phyloP scores from a whole-genome alignment of 495 filamentous ascomycete genomes.

The Friedmanniomyces simplex region DNA sequence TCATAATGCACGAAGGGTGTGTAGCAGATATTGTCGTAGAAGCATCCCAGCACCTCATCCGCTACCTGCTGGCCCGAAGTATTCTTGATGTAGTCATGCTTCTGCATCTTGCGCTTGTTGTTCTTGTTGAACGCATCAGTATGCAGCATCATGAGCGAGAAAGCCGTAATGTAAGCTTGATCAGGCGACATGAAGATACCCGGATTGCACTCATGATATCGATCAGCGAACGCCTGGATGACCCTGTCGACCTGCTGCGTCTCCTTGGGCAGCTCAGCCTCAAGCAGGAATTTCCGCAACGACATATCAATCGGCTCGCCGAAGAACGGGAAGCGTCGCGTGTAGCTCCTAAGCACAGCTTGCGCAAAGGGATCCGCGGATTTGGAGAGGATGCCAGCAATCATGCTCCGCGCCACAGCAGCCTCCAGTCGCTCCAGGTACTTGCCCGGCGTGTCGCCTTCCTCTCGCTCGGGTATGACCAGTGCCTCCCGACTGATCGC shows the following conservation, averaged over 20 bases:
- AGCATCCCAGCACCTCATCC: slow-evolving; percentile 86
- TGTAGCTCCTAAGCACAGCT: slow-evolving; percentile 79
- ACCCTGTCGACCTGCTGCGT: slow-evolving; percentile 97
- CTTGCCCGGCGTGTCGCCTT: slow-evolving; percentile 80
- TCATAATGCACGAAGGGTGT: slow-evolving; percentile 96
- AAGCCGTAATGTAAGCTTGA: slow-evolving; percentile 94
- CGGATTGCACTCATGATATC: slow-evolving; percentile 97
- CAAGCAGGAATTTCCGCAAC: slow-evolving; percentile 88
- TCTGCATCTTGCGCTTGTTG: slow-evolving; percentile 99
- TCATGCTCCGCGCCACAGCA: slow-evolving; percentile 61
- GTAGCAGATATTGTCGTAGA: slow-evolving; percentile 97
- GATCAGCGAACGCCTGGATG: slow-evolving; percentile 85
- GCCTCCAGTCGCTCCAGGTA: slow-evolving; percentile 78
- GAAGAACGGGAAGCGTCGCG: slow-evolving; percentile 88
- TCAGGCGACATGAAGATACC: slow-evolving; percentile 88
- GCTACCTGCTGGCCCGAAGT: slow-evolving; percentile 72
- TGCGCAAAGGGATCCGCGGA: slow-evolving; percentile 73
- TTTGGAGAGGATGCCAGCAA: slow-evolving; percentile 74
- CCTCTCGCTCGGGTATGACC: slow-evolving; percentile 67
- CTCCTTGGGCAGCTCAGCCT: slow-evolving; percentile 90
- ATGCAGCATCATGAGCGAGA: slow-evolving; percentile 90
- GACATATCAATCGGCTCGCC: slow-evolving; percentile 97
- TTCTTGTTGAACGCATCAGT: slow-evolving; percentile 99
- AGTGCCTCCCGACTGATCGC: slow-evolving; percentile 50
- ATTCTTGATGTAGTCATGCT: slow-evolving; percentile 89